These are phyloP conservation scores for Monilinia fructigena DNA, from an alignment of 2,329 filamentous ascomycete genomes.

Conservation along the genomic window DNA sequence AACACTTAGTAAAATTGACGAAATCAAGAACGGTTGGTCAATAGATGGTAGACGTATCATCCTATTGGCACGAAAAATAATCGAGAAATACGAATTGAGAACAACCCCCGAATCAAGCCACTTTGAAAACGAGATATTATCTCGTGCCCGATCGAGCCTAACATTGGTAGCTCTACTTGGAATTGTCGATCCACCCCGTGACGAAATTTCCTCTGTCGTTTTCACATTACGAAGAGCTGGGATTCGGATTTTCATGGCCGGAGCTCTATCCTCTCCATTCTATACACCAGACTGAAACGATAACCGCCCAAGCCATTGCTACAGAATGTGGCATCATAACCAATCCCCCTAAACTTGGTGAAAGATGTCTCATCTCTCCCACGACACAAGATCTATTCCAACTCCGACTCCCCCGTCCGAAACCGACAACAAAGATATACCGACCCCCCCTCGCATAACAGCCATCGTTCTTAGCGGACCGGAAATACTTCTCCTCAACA, in stretches of 20 bases:
- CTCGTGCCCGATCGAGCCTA: slow-evolving; percentile 49
- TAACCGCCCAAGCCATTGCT: slow-evolving; percentile 67
- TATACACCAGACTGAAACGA: not conserved
- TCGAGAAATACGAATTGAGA: slow-evolving; percentile 22
- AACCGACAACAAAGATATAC: not conserved
- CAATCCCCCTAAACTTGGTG: slow-evolving; percentile 23
- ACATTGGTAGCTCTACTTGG: slow-evolving; percentile 54
- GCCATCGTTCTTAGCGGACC: slow-evolving; percentile 62
- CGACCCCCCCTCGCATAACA: not conserved
- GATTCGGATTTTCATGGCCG: slow-evolving; percentile 69
- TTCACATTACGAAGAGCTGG: slow-evolving; percentile 63
- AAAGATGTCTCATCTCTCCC: slow-evolving; percentile 24
- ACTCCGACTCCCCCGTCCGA: not conserved
- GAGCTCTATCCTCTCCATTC: not conserved
- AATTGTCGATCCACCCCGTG: slow-evolving; percentile 56
- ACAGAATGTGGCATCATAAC: slow-evolving; percentile 68
- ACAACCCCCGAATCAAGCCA: slow-evolving; percentile 40
- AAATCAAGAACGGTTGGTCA: slow-evolving; percentile 65
- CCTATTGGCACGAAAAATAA: slow-evolving; percentile 58
- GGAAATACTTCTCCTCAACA: slow-evolving; percentile 62
- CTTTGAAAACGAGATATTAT: slow-evolving; percentile 53
- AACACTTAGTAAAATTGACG: slow-evolving; percentile 49
- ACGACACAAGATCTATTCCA: not conserved
- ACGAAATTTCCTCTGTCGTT: slow-evolving; percentile 56
- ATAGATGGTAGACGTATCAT: slow-evolving; percentile 66